Evolutionary conservation across 345 rosid species (phyloP), one percentile per base, ranked within the genome.

Genomic region (Bruguiera gymnorhiza): DNA sequence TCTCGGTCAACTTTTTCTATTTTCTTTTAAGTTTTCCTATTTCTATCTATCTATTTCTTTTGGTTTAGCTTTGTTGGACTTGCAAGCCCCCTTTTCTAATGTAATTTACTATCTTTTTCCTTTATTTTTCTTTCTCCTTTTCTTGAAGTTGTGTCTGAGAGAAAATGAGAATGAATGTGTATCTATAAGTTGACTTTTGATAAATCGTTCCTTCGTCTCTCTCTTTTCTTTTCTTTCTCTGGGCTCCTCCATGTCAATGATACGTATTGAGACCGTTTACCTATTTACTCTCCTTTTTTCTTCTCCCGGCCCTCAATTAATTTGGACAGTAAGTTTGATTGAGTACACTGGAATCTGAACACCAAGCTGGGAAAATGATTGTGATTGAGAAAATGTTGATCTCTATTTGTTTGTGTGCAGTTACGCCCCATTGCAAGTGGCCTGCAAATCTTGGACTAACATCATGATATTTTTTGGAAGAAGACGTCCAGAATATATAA

Each of bases 71-170:
- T 13, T 3, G 18, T 13, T 11, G 50, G 50, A 3, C 18, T 43
- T 52, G 54, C n/a, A 43, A 23, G 61, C 21, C 60, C 30, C 50
- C 1, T 3, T 52, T 52, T 31, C 30, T 23, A 21, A 46, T 50
- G 59, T 50, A 66, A 54, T 54, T 53, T 72, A 34, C 21, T 72
- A 71, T 63, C 27, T 21, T 37, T 71, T 34, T 62, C 37, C 4
- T 6, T 52, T 37, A 27, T 63, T 4, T 27, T 11, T n/a, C 21
- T 34, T 26, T 15, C 21, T 43, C 5, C 50, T 43, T 11, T 43
- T 43, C 50, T 43, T 43, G 50, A 43, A 18, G 50, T 43, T 43
- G 18, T 13, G 50, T 43, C 50, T 3, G 50, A 0, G 18, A 13
- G 50, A 43, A 43, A 43, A 43, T 13, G 50, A 13, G 16, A 43